Evolutionary conservation across 768 basidiomycete species (phyloP).

Genomic region (Strobilomyces confusus): DNA sequence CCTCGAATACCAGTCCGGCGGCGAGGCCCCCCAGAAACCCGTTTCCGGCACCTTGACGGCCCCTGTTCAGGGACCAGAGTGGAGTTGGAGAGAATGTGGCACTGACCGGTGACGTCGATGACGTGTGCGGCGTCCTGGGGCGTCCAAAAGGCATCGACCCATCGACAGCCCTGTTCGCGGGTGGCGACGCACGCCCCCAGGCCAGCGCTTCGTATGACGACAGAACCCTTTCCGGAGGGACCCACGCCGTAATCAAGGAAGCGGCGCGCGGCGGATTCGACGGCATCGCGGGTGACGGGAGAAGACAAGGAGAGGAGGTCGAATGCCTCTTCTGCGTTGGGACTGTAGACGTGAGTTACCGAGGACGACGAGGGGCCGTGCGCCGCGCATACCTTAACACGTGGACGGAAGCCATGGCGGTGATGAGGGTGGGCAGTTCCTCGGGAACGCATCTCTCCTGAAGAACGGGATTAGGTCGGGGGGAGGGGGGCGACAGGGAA

Average conservation of each 20-base stretch:
- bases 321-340: conserved; percentile 84
- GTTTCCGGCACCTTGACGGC: conserved; percentile 76
- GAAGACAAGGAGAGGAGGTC: conserved; percentile 54
- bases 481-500: background rate
- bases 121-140: conserved; percentile 44
- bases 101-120: conserved; percentile 77
- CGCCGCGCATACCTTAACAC: conserved; percentile 57
- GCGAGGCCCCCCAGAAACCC: conserved; percentile 81
- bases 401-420: conserved; percentile 54
- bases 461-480: background rate
- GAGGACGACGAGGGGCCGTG: background rate
- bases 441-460: conserved; percentile 78
- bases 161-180: conserved; percentile 39
- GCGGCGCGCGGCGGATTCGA: conserved; percentile 63
- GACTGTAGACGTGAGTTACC: conserved; percentile 40
- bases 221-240: conserved; percentile 43
- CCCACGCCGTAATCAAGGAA: conserved; percentile 64
- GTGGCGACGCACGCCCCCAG: conserved; percentile 68
- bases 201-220: conserved; percentile 72
- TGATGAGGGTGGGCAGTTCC: conserved; percentile 64
- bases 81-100: conserved; percentile 2
- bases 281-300: conserved; percentile 38
- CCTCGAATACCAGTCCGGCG: conserved; percentile 58
- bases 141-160: conserved; percentile 77
- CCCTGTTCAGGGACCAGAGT: conserved; percentile 1